Evolutionary conservation across 345 rosid species (phyloP).

Genomic region (Brassica nigra): DNA sequence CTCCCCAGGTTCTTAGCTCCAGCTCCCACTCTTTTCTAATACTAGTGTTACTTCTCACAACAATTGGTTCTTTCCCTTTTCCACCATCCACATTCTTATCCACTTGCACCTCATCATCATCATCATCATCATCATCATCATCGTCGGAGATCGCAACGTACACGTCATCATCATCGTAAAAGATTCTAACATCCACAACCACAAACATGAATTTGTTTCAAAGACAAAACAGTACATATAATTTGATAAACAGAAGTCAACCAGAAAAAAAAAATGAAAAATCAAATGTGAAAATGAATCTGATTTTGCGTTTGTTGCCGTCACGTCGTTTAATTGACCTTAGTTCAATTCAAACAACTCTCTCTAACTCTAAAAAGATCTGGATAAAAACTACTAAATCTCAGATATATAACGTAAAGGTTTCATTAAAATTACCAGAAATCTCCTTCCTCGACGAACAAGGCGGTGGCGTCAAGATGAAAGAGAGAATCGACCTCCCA

Average conservation of each 20-base stretch:
- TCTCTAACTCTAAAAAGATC: neutral
- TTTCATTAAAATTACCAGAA: conserved; percentile 45
- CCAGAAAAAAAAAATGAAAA: neutral
- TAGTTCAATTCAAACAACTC: neutral
- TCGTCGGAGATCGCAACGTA: too few species aligned
- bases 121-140: too few species aligned
- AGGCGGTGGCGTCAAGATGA: conserved; percentile 48
- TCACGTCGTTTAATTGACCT: neutral
- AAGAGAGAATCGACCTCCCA: conserved; percentile 63
- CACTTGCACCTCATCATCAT: too few species aligned
- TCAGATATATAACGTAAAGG: neutral
- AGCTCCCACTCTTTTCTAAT: too few species aligned
- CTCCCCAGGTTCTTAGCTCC: too few species aligned
- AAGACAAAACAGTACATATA: neutral
- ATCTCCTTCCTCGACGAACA: conserved; percentile 46
- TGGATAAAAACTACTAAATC: neutral
- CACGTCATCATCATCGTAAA: too few species aligned
- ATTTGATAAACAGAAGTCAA: neutral
- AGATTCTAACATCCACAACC: neutral
- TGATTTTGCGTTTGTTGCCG: neutral
- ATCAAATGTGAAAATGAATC: neutral
- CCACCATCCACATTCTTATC: too few species aligned
- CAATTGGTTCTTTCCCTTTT: too few species aligned
- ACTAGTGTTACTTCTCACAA: too few species aligned
- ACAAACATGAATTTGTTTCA: neutral